phyloP scores from a whole-genome alignment of 371 early-diverging fungal genomes.

The Rhizopus stolonifer region DNA sequence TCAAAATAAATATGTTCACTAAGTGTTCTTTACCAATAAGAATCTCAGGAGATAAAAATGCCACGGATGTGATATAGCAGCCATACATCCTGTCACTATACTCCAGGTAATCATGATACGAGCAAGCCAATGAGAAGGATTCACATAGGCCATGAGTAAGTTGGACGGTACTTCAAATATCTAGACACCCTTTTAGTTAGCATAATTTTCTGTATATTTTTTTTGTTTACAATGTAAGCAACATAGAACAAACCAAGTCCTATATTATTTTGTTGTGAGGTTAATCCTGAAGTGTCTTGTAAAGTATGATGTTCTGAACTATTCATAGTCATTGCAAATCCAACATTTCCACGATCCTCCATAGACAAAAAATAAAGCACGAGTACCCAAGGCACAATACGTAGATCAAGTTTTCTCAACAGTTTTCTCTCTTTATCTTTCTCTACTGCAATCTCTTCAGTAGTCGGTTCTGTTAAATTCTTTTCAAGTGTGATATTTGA shows the following conservation, averaged over 20 bases:
- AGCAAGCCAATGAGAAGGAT: slow-evolving; percentile 49
- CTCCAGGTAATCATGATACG: slow-evolving; percentile 57
- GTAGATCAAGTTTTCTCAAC: slow-evolving; percentile 48
- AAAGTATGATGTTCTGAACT: slow-evolving; percentile 38
- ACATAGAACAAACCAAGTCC: slow-evolving; percentile 51
- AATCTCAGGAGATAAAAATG: slow-evolving; percentile 51
- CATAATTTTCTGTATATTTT: background rate
- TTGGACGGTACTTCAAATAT: slow-evolving; percentile 52
- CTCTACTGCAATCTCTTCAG: slow-evolving; percentile 3
- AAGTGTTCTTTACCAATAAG: slow-evolving; percentile 34
- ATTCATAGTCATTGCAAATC: slow-evolving; percentile 55
- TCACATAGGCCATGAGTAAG: slow-evolving; percentile 49
- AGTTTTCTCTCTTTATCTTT: slow-evolving; percentile 27
- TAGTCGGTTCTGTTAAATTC: background rate
- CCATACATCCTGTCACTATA: slow-evolving; percentile 49
- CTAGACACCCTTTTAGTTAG: slow-evolving; percentile 3
- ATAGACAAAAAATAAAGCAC: slow-evolving; percentile 49
- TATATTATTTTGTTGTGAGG: slow-evolving; percentile 43
- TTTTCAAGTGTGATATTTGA: background rate
- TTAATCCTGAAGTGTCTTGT: slow-evolving; percentile 35
- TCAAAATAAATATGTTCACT: no score
- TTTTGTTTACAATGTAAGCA: slow-evolving; percentile 41
- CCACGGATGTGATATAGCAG: slow-evolving; percentile 46
- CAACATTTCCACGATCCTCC: slow-evolving; percentile 52
- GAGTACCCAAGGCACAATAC: slow-evolving; percentile 53